Percentiles rank a stretch among this genome's conserved stretches.
phyloP scores from a whole-genome alignment of 2,329 filamentous ascomycete genomes.

The Coniochaeta sp. region DNA sequence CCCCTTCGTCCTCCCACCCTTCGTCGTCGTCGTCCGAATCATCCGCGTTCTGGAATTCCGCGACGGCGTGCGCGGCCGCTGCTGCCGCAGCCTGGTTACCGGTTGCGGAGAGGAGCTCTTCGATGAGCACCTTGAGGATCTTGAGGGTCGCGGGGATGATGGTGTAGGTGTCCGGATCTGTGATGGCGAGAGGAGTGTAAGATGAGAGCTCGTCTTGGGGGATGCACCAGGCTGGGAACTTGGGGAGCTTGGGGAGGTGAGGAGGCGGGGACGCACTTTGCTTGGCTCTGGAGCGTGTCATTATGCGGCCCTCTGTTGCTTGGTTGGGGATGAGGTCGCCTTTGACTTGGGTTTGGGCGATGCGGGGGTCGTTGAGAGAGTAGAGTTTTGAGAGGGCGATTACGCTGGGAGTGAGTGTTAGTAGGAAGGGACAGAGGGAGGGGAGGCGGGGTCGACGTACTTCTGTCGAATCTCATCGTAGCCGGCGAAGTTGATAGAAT shows the following conservation, averaged over 20 bases:
- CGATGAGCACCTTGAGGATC: conserved; percentile 91
- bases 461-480: conserved; percentile 98
- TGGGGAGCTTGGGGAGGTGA: no score
- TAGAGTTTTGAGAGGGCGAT: conserved; percentile 91
- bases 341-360: conserved; percentile 77
- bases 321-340: conserved; percentile 80
- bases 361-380: conserved; percentile 72
- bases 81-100: conserved; percentile 55
- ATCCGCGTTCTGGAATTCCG: conserved; percentile 46
- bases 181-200: conserved; percentile 17
- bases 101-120: conserved; percentile 79
- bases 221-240: background rate
- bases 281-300: conserved; percentile 87
- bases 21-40: conserved; percentile 70
- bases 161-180: conserved; percentile 84
- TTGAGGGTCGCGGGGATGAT: conserved; percentile 84
- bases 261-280: conserved; percentile 50
- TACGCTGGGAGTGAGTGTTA: conserved; percentile 55
- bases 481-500: conserved; percentile 93
- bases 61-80: conserved; percentile 54
- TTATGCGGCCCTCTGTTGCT: conserved; percentile 64
- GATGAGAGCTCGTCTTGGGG: conserved; percentile 7
- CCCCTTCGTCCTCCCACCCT: conserved; percentile 78
- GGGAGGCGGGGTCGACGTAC: conserved; percentile 39
- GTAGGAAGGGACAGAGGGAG: conserved; percentile 8